Percentiles rank a stretch among this genome's conserved stretches.
Conservation (phyloP, 805 yeast genomes). For the Wickerhamiella hasegawae region DNA sequence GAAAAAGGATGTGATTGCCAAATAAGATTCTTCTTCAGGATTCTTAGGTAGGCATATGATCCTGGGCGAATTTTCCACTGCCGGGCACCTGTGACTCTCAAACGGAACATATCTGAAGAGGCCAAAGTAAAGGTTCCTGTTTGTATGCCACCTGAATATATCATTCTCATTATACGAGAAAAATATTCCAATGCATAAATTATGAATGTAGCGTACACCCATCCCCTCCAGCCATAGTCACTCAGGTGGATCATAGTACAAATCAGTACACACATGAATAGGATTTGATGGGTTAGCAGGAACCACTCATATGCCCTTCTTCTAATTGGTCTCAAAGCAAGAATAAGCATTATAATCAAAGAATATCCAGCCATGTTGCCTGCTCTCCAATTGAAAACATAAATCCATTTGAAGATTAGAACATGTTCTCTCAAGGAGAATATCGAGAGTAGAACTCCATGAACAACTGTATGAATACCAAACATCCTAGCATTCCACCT, state of each 20-base stretch:
- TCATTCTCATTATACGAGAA: constrained; percentile 36
- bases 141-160: constrained; percentile 35
- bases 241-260: constrained; percentile 37
- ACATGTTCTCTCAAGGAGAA: constrained; percentile 14
- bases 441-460: constrained; percentile 23
- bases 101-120: constrained; percentile 25
- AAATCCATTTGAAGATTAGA: constrained; percentile 16
- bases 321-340: constrained; percentile 36
- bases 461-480: constrained; percentile 29
- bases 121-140: constrained; percentile 14
- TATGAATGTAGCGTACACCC: constrained; percentile 37
- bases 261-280: constrained; percentile 10
- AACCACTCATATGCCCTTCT: constrained; percentile 41
- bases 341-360: constrained; percentile 28
- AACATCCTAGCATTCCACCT: constrained; percentile 35
- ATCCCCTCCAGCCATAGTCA: constrained; percentile 43
- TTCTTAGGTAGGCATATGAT: constrained; percentile 39
- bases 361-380: constrained; percentile 30
- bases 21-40: constrained; percentile 33
- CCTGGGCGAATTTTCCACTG: constrained; percentile 39
- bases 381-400: constrained; percentile 22
- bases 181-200: constrained; percentile 58
- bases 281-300: constrained; percentile 29
- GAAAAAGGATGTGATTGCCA: constrained; percentile 73
- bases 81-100: constrained; percentile 24